Base-by-base conservation (phyloP, 805 yeast species). In the Saturnispora besseyi region DNA sequence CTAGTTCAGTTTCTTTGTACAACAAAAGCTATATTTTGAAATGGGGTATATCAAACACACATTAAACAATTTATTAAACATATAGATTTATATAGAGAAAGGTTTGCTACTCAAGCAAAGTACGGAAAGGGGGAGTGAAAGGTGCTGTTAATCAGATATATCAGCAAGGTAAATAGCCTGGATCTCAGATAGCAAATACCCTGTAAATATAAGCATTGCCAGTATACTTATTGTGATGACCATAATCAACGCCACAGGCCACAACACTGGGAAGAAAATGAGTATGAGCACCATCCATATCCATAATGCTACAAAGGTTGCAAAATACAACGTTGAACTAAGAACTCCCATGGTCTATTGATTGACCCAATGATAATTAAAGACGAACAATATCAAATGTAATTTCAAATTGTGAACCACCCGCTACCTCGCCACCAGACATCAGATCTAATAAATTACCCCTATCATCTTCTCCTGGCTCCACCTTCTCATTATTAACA, bases 351-450 rank as follows among this genome's bases (percentile, higher is more conserved):
- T 36, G n/a, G 11, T 11, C 21, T 9, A 5, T 21, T 36, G 15
- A 8, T 36, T 21, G 15, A 36, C 21, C 12, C 6, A 9, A 13
- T 33, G 9, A n/a, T 22, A 11, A 10, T 33, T 49, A 59, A 5
- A 55, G 47, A 37, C 65, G 52, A 12, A 55, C 55, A 21, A 75
- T 68, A 46, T 73, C 78, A 7, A 74, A 61, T 0, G 78, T 74
- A 18, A 71, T 71, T 49, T 74, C 77, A 52, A 70, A 65, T 52
- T 50, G 62, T 28, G 60, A 65, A 5, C 38, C 48, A 32, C 46
- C 44, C 13, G 48, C 37, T 22, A 56, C 58, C 28, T 63, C 68
- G 44, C 57, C 58, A 21, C 59, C 52, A 3, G 63, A 53, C 44
- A 60, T 61, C 32, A 61, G 42, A 34, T 62, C 62, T 12, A 62